Evolutionary conservation across 306 rosid genomes (phyloP), one percentile per base, ranked within the genome.

Genomic region (Prunus padus): DNA sequence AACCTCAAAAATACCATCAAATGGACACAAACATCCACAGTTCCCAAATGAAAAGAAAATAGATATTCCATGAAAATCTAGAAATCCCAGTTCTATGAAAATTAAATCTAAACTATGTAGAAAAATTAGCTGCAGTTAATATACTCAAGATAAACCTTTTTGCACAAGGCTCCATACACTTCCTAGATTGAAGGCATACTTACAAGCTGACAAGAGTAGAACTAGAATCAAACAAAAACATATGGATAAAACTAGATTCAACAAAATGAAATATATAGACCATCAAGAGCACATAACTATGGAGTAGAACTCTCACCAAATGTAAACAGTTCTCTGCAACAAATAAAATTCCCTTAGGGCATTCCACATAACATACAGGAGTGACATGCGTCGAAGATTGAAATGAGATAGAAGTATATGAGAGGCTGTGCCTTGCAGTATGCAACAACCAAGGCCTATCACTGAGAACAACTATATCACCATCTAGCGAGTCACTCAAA

Each of bases 361-460:
- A 94, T 46, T 94, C 98, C 20, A 80, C 80, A 65, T 91, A 90
- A 83, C 89, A 87, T 46, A 94, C 98, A 66, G 98, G 90, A 73
- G 98, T 94, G 67, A 86, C 93, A 75, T 94, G 97, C 25, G 98
- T 88, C 13, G 97, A 91, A 56, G 97, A 87, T 81, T 87, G 97
- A 88, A 90, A 90, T 69, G 98, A 94, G 75, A 94, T 87, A 81
- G 98, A 94, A 74, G 98, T 88, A 81, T 91, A 92, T 63, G 96
- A 92, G 76, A 94, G 91, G 83, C 98, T 81, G 76, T 94, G 98
- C 67, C 97, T 90, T 51, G 96, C 97, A 86, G 90, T 85, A 75
- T 94, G 97, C 86, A 94, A 84, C 87, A 94, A 84, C 98, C 98
- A 92, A 19, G 98, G 96, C 69, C 97, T 90, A 79, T 92, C 98